A percentile compares a stretch with the other conserved stretches of the same genome.
Conservation (phyloP, 2,329 filamentous ascomycete species). For the Aaosphaeria arxii region DNA sequence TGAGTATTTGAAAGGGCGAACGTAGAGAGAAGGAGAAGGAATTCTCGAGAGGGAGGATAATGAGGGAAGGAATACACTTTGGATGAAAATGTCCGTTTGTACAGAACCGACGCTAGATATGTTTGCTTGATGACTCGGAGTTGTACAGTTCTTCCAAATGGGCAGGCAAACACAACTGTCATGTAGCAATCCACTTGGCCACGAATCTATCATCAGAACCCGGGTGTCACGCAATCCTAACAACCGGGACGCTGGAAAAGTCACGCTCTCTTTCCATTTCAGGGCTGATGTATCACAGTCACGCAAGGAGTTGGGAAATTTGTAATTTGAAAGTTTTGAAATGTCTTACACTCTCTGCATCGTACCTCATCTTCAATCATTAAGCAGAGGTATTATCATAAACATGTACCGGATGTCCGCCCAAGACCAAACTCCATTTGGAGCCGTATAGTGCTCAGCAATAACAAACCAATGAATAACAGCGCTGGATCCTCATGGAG, state of each 20-base stretch:
- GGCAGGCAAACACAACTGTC: too few species aligned
- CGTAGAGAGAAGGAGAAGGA: background rate
- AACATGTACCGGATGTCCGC: background rate
- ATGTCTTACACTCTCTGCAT: constrained; percentile 8
- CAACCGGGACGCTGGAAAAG: too few species aligned
- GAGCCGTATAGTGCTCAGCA: background rate
- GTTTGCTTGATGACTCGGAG: too few species aligned
- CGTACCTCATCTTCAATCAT: constrained; percentile 17
- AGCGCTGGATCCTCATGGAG: constrained; percentile 4
- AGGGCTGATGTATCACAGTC: too few species aligned
- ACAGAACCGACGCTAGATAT: too few species aligned
- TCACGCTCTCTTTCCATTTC: too few species aligned
- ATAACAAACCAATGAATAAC: constrained; percentile 7
- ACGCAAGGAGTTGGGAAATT: too few species aligned
- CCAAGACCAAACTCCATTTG: constrained; percentile 5
- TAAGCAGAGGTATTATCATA: constrained; percentile 19
- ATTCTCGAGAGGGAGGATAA: background rate
- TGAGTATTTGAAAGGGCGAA: background rate
- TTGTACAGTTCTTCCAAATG: too few species aligned
- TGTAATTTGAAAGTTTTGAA: background rate
- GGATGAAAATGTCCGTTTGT: too few species aligned
- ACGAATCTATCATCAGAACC: too few species aligned
- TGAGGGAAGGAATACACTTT: background rate
- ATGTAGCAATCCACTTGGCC: too few species aligned
- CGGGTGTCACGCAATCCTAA: too few species aligned